Evolutionary conservation across 176 grass and related monocot genomes (phyloP), one percentile per base, ranked within the genome.

Genomic region (Thalia dealbata): DNA sequence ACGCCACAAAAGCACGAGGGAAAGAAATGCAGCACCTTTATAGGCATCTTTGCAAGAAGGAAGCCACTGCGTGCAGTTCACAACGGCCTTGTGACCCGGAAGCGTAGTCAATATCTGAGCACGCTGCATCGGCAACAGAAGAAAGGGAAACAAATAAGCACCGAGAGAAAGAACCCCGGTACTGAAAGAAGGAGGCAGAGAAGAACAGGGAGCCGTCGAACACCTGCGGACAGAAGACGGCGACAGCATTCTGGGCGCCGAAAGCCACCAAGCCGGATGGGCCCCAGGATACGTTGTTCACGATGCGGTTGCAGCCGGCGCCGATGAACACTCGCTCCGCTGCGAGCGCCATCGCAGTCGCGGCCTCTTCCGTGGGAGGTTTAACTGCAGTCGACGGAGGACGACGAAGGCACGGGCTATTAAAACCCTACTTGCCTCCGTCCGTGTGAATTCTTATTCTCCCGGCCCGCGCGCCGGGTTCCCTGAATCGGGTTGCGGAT

Each of bases 221-320:
- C 29, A 97, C 95, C 89, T 52, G 62, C 64, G 95, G 87, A 61
- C 73, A 90, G 75, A 97, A 97, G 67, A 97, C 80, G 59, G 90
- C 85, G 79, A 97, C 95, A 58, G 85, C 95, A 76, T 97, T 92
- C 84, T 97, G 95, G 52, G 90, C 77, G 61, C 95, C 90, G 67
- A 97, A 97, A 74, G 95, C 84, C 61, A 88, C 90, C 29, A 97
- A 83, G 55, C 95, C 87, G n/a, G 82, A 92, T 2, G 83, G 78
- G 25, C 90, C 87, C 90, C 87, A 91, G 14, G 87, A 97, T 50
- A 97, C 87, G 75, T 97, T 97, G 78, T 91, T 91, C 76, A 97
- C 95, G n/a, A 97, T 83, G 11, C 95, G 85, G 82, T 97, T 97
- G 72, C 95, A 93, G 3, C 95, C 95, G 14, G 87, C 85, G 74